Base-by-base conservation (phyloP, 768 basidiomycete species). In the Clathrus columnatus region DNA sequence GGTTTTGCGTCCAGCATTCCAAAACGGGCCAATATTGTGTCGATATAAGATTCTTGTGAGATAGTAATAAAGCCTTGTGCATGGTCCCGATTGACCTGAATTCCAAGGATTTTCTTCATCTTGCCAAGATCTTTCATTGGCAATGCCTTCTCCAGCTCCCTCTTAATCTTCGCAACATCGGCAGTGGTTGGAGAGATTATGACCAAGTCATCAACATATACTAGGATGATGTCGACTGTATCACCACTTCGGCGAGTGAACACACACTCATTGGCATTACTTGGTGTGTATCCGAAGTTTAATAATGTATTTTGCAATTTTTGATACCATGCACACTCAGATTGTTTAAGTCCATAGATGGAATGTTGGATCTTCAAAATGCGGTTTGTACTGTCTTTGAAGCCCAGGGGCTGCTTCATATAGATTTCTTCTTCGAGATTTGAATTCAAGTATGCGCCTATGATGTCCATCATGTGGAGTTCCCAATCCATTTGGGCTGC, bases 41-140 rank as follows among this genome's bases (percentile, higher is more conserved):
- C 47, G 29, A 60, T 57, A 54, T 59, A 62, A 4, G n/a, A 18
- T 5, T 27, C 32, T 45, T 62, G 61, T 0, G 41, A 53, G 7
- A 62, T 7, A 1, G 30, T 36, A 17, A 59, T 29, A 2, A 49
- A 51, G 16, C 30, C 16, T 1, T 60, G 61, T 14, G 51, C 64
- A n/a, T 58, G 63, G 47, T 58, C 36, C n/a, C 44, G 26, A 6
- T n/a, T 48, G 42, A 75, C 66, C 6, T 61, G 64, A 18, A 78
- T 72, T 0, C 75, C 73, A 1, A 79, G 51, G 29, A 62, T 57
- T 43, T 64, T 69, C 2, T 61, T 57, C 0, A 65, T 56, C 6
- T 68, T 62, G 0, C 70, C 72, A 0, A 72, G 63, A 27, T 72
- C 70, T 7, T 67, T 63, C 7, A 74, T 70, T 8, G 57, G 57